A percentile compares a stretch with the other conserved stretches of the same genome.
These are phyloP conservation scores for Cephalotrichum gorgonifer DNA, from an alignment of 2,329 filamentous ascomycete species.

Conservation along the genomic window DNA sequence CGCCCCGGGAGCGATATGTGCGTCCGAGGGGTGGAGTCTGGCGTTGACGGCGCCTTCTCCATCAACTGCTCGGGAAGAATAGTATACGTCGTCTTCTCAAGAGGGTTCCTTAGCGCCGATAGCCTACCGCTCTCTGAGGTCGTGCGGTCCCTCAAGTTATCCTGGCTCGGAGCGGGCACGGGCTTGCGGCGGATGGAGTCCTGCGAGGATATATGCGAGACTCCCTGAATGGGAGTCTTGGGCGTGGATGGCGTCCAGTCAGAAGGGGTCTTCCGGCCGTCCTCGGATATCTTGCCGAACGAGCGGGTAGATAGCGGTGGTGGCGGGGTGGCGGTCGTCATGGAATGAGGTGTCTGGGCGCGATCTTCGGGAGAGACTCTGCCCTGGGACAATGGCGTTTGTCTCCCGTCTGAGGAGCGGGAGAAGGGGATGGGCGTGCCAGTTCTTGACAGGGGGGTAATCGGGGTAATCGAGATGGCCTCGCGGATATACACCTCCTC, in stretches of 20 bases:
- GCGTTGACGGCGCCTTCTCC: conserved; percentile 1
- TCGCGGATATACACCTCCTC: background rate
- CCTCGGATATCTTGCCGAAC: background rate
- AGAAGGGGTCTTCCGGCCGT: background rate
- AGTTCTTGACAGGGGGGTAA: background rate
- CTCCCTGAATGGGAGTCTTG: background rate
- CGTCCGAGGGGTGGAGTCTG: conserved; percentile 2
- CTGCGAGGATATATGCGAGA: background rate
- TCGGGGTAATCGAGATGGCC: background rate
- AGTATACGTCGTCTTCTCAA: conserved; percentile 4
- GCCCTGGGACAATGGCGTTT: background rate
- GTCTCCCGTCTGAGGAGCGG: background rate
- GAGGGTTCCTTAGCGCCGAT: conserved; percentile 1
- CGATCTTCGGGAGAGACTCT: background rate
- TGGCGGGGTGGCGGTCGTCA: too few relatives aligned
- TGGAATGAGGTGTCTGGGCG: background rate
- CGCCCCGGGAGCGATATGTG: background rate
- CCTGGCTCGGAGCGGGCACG: conserved; percentile 1
- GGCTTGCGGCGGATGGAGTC: conserved; percentile 5
- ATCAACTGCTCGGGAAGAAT: conserved; percentile 4
- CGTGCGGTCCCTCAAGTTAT: background rate
- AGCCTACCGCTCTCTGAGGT: background rate
- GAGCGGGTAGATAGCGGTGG: background rate
- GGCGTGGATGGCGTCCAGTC: conserved; percentile 2
- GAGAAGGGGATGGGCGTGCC: background rate